phyloP scores from a whole-genome alignment of 1,139 yeast genomes.

The Blastobotrys buckinghamii region DNA sequence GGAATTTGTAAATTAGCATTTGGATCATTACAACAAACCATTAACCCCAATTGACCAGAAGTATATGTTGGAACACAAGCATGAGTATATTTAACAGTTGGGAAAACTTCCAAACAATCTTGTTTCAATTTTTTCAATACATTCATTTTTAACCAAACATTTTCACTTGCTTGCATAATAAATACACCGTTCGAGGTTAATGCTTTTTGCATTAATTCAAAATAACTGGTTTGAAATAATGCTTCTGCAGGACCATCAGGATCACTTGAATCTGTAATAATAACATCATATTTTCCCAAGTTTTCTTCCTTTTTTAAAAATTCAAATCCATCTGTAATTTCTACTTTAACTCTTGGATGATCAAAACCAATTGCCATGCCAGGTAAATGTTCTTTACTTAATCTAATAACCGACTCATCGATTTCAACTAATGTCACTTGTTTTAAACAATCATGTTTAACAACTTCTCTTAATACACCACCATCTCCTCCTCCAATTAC shows the following conservation, averaged over 20 bases:
- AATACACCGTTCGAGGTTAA: constrained; percentile 79
- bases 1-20: constrained; percentile 61
- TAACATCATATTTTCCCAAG: constrained; percentile 60
- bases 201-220: constrained; percentile 70
- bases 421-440: constrained; percentile 87
- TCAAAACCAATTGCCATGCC: constrained; percentile 73
- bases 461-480: constrained; percentile 88
- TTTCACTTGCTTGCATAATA: constrained; percentile 81
- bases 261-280: constrained; percentile 90
- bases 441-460: constrained; percentile 77
- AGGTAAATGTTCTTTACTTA: constrained; percentile 78
- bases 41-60: constrained; percentile 88
- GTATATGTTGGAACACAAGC: constrained; percentile 92
- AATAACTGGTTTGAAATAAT: constrained; percentile 81
- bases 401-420: constrained; percentile 81
- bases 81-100: constrained; percentile 81
- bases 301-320: constrained; percentile 70
- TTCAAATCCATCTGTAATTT: constrained; percentile 90
- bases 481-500: constrained; percentile 98
- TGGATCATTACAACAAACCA: constrained; percentile 80
- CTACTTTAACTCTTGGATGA: constrained; percentile 76
- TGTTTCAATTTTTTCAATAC: constrained; percentile 69
- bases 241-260: constrained; percentile 97
- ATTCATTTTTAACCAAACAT: constrained; percentile 80
- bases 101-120: constrained; percentile 75